Evolutionary conservation across 2,329 filamentous ascomycete genomes (phyloP).

Genomic region (Xylaria sp.): DNA sequence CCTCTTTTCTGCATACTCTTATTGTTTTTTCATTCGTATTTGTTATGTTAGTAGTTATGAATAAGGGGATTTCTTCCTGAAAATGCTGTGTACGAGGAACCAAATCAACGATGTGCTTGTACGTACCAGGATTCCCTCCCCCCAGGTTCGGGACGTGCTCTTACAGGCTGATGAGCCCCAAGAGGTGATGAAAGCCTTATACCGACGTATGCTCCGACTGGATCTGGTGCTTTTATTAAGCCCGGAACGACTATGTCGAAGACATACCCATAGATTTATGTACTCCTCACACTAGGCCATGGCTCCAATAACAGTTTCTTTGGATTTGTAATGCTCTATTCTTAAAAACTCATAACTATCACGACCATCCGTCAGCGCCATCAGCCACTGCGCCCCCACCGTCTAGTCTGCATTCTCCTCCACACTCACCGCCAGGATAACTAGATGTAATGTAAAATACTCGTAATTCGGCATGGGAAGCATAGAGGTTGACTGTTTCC

Average conservation of each 20-base stretch:
- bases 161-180: not conserved
- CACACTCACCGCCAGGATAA: not conserved
- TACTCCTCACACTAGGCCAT: too few species aligned
- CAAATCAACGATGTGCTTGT: not conserved
- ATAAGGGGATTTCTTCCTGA: conserved; percentile 20
- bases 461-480: not conserved
- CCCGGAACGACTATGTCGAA: not conserved
- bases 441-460: not conserved
- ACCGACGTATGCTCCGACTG: not conserved
- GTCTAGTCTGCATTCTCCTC: not conserved
- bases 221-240: not conserved
- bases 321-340: conserved; percentile 30
- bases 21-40: conserved; percentile 2
- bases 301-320: not conserved
- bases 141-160: too few species aligned
- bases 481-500: not conserved
- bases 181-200: not conserved
- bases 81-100: not conserved
- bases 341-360: conserved; percentile 21
- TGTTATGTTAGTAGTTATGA: conserved; percentile 27
- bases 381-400: not conserved
- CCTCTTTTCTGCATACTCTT: conserved; percentile 14
- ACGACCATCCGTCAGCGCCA: not conserved
- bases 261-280: not conserved
- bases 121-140: not conserved